These are phyloP conservation scores for Clavariopsis aquatica DNA, from an alignment of 495 filamentous ascomycete species.

Conservation along the genomic window DNA sequence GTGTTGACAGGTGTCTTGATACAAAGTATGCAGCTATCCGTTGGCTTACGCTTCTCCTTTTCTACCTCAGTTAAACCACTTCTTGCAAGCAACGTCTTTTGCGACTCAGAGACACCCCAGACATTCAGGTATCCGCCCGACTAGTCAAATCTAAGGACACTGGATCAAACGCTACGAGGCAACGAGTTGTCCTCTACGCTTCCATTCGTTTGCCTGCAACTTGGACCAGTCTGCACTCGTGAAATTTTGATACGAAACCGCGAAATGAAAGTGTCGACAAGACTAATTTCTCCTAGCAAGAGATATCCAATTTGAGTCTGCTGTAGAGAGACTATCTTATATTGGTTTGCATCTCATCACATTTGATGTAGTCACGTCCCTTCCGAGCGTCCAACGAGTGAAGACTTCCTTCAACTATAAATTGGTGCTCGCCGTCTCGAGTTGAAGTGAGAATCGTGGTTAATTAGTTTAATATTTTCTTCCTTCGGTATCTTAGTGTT, in stretches of 20 bases:
- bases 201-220: background rate
- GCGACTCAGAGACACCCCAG: background rate
- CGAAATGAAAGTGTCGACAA: background rate
- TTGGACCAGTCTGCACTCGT: background rate
- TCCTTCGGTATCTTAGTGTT: too few relatives aligned
- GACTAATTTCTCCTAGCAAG: background rate
- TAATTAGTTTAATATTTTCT: too few relatives aligned
- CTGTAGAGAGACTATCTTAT: too few relatives aligned
- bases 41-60: background rate
- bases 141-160: background rate
- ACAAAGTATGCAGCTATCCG: conserved; percentile 4
- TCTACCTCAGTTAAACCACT: background rate
- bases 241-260: background rate
- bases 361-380: too few relatives aligned
- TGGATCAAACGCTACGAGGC: background rate
- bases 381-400: too few relatives aligned
- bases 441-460: too few relatives aligned
- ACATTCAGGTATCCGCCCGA: background rate
- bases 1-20: background rate
- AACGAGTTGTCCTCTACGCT: background rate
- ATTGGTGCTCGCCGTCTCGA: too few relatives aligned
- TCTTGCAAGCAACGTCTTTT: background rate
- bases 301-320: background rate
- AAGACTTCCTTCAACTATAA: too few relatives aligned
- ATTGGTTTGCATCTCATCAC: too few relatives aligned